A percentile compares a stretch with the other conserved stretches of the same genome.
Evolutionary conservation across 2,329 filamentous ascomycete species (phyloP).

Genomic region (Cyphellophora attinorum): DNA sequence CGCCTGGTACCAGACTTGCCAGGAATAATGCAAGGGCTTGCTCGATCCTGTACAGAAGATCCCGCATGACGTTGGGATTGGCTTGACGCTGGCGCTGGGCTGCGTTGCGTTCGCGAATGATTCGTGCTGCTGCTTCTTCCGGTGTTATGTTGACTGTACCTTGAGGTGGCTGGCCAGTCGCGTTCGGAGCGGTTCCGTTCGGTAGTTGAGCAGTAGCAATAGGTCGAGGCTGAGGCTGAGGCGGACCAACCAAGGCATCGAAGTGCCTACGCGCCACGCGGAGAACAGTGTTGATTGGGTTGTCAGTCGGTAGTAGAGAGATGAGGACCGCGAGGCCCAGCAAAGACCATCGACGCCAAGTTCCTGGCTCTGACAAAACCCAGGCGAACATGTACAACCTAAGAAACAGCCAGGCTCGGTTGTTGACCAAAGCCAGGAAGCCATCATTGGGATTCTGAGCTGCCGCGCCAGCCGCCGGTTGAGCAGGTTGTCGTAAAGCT

Average conservation of each 20-base stretch:
- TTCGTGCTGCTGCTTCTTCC: constrained; percentile 17
- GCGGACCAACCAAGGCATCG: constrained; percentile 27
- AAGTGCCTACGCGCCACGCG: constrained; percentile 33
- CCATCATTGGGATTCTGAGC: constrained; percentile 15
- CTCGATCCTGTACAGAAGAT: constrained; percentile 30
- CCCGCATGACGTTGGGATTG: constrained; percentile 11
- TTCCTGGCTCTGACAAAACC: constrained; percentile 43
- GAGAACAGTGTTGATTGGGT: constrained; percentile 26
- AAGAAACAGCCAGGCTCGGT: constrained; percentile 48
- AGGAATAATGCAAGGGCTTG: constrained; percentile 52
- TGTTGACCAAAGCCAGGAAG: constrained; percentile 29
- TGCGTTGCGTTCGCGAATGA: constrained; percentile 11
- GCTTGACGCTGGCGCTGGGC: constrained; percentile 9
- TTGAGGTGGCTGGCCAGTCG: not conserved
- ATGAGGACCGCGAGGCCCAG: constrained; percentile 28
- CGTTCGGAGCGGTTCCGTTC: not conserved
- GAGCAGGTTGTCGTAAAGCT: not conserved
- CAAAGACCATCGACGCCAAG: constrained; percentile 32
- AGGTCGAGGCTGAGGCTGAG: constrained; percentile 4
- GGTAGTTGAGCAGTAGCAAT: not conserved
- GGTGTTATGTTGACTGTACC: constrained; percentile 13
- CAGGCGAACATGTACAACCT: constrained; percentile 51
- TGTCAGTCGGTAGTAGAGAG: constrained; percentile 32
- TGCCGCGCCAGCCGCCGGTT: not conserved
- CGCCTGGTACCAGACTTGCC: constrained; percentile 51